Conservation (phyloP, 2,329 filamentous ascomycete species). For the Epichloe sylvatica region DNA sequence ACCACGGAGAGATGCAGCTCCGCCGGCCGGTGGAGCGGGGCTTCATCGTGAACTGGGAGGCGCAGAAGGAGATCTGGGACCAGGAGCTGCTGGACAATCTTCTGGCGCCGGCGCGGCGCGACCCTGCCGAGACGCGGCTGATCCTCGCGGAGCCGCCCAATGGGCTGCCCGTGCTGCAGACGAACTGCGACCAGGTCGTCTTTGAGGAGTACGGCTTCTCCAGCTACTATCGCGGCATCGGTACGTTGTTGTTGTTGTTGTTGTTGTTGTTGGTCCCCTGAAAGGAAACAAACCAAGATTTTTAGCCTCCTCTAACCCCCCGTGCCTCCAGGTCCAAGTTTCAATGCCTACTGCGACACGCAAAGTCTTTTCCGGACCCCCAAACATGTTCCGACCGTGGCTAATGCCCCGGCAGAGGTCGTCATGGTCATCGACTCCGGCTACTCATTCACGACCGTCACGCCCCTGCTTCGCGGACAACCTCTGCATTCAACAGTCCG, state of each 20-base stretch:
- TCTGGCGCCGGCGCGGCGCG: conserved; percentile 47
- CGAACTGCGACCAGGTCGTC: conserved; percentile 87
- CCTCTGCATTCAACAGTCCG: conserved; percentile 71
- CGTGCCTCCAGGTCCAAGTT: conserved; percentile 42
- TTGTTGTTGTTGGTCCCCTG: no score
- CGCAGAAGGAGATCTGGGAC: conserved; percentile 91
- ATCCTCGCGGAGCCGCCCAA: conserved; percentile 79
- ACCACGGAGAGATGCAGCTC: conserved; percentile 82
- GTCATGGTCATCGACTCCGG: conserved; percentile 83
- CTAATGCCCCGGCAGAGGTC: conserved; percentile 53
- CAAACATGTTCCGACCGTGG: conserved; percentile 26
- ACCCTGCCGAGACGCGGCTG: conserved; percentile 69
- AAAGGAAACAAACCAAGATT: no score
- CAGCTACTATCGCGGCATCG: conserved; percentile 65
- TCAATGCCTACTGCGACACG: conserved; percentile 74
- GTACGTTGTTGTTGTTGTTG: conserved; percentile 21
- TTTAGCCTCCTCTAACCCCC: background rate
- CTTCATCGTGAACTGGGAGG: conserved; percentile 93
- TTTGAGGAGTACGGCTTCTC: conserved; percentile 96
- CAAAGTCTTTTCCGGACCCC: conserved; percentile 53
- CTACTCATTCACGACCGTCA: conserved; percentile 85
- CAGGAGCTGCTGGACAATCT: conserved; percentile 63
- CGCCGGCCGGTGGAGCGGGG: conserved; percentile 86
- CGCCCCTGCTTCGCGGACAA: conserved; percentile 67
- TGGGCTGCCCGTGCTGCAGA: conserved; percentile 63